Base-by-base conservation (phyloP, 163 green algal species). In the Scenedesmus sp. region DNA sequence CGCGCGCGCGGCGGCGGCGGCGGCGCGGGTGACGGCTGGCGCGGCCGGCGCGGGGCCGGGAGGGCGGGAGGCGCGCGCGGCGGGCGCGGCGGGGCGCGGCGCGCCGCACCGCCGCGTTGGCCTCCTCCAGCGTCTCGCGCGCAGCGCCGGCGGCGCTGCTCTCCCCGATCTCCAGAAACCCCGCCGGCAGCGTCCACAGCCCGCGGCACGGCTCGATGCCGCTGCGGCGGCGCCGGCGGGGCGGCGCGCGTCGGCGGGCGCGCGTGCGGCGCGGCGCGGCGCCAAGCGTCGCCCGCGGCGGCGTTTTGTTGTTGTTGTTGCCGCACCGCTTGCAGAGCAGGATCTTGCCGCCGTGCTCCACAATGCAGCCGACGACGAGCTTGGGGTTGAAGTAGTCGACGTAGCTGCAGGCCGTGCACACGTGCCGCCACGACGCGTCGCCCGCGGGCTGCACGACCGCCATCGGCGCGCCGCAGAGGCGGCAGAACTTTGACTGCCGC, bases 331-430 rank as follows among this genome's bases (percentile, higher is more conserved):
- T 86, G 77, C 90, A 96, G 45, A 98, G 81, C 62, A 98, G 85
- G 14, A 98, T 82, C 65, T 88, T 84, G 31, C 88, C 91, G 24
- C 94, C 76, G 62, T 97, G 89, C 84, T 95, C 89, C n/a, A 96
- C 87, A 15, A 97, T 90, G 75, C 85, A 93, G 10, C 94, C 94
- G 15, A 98, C 94, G 29, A 96, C 74, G 86, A 93, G 85, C 64
- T 92, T 93, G 4, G 94, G 94, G 76, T 98, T 98, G 31, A 87
- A 81, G 77, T 97, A 98, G 63, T 97, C 89, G 13, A 95, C 77
- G 48, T 90, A 92, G 1, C 75, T 31, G 63, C 90, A 92, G 18
- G 13, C 69, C 10, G 31, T 83, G 82, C 94, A 97, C 26, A 94
- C 82, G 80, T 93, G 87, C 0, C 94, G 87, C 85, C 82, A 90